Conservation (phyloP, 2,329 filamentous ascomycete genomes). For the Scytalidium sp. region DNA sequence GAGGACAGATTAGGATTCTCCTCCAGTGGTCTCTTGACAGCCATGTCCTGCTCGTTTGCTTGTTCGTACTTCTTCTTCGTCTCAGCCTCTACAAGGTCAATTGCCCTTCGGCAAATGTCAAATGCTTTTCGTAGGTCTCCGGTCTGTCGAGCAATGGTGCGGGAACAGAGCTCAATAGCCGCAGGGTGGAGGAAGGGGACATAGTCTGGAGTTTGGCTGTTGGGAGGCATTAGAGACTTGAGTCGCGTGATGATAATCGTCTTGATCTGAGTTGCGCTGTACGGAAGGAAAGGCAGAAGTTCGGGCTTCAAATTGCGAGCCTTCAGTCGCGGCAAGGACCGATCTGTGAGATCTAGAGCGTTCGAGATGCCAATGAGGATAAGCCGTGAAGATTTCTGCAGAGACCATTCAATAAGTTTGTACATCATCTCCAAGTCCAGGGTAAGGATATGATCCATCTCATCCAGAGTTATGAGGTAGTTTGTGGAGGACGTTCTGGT, state of each 20-base stretch:
- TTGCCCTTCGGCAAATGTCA: conserved; percentile 84
- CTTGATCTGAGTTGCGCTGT: conserved; percentile 83
- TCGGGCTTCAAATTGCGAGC: conserved; percentile 87
- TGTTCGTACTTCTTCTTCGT: conserved; percentile 72
- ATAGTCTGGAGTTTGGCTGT: conserved; percentile 51
- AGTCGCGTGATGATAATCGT: conserved; percentile 82
- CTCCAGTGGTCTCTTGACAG: conserved; percentile 72
- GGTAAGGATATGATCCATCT: conserved; percentile 91
- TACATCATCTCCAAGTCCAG: conserved; percentile 88
- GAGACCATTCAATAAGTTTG: conserved; percentile 93
- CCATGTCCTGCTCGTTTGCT: conserved; percentile 57
- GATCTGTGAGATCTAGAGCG: conserved; percentile 90
- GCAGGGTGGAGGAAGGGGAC: conserved; percentile 91
- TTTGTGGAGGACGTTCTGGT: conserved; percentile 54
- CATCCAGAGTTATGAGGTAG: conserved; percentile 86
- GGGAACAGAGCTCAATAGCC: conserved; percentile 88
- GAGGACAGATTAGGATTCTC: conserved; percentile 78
- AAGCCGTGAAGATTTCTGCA: conserved; percentile 75
- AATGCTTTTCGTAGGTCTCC: conserved; percentile 94
- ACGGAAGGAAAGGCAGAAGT: conserved; percentile 88
- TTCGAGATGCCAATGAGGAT: conserved; percentile 93
- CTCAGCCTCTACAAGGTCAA: conserved; percentile 86
- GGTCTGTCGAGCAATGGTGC: conserved; percentile 91
- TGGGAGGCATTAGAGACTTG: conserved; percentile 64
- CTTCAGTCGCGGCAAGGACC: conserved; percentile 90